A percentile compares a stretch with the other conserved stretches of the same genome.
Conservation (phyloP, 2,329 filamentous ascomycete species). For the Xylaria sp. region DNA sequence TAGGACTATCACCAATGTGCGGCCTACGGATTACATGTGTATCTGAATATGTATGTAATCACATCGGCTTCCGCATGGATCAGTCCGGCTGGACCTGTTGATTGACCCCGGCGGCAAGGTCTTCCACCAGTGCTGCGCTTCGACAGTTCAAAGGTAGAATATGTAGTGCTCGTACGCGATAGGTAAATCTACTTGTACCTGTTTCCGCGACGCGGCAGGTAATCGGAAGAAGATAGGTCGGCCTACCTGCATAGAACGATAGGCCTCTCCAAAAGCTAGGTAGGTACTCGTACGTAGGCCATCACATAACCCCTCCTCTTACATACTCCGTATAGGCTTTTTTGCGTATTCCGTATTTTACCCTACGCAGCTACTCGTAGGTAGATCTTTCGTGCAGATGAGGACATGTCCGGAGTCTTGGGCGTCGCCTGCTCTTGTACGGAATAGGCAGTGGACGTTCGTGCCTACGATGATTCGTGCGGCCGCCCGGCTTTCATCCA, state of each 20-base stretch:
- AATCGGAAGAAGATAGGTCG: slow-evolving; percentile 1
- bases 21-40: slow-evolving; percentile 4
- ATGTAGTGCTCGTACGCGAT: not conserved
- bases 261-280: slow-evolving; percentile 9
- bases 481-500: too few relatives aligned
- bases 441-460: too few relatives aligned
- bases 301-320: slow-evolving; percentile 10
- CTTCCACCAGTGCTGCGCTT: not conserved
- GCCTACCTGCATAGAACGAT: slow-evolving; percentile 5
- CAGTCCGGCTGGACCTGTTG: slow-evolving; percentile 8
- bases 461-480: too few relatives aligned
- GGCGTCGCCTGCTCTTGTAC: too few relatives aligned
- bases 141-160: not conserved
- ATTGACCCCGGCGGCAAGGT: not conserved
- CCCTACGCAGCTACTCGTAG: slow-evolving; percentile 2
- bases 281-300: not conserved
- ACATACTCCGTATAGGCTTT: not conserved
- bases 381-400: not conserved
- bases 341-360: not conserved
- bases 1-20: not conserved
- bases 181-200: not conserved
- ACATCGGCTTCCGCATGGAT: slow-evolving; percentile 13
- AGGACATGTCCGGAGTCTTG: not conserved
- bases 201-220: slow-evolving; percentile 5
- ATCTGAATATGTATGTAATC: not conserved